Evolutionary conservation across 2,329 filamentous ascomycete genomes (phyloP).

Genomic region (Monosporascus sp.): DNA sequence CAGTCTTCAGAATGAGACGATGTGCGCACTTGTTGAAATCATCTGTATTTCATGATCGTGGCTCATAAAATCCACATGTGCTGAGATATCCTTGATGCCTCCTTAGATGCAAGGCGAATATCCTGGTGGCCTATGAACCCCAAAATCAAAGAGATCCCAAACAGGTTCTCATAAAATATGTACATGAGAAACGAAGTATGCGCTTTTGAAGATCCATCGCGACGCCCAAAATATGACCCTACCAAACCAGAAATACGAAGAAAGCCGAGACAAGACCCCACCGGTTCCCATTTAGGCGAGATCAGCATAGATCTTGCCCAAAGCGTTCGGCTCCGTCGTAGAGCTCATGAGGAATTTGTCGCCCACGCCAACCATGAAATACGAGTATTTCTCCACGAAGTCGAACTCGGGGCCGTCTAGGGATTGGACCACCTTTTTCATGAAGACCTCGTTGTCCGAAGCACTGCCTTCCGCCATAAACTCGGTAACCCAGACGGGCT

Average conservation of each 20-base stretch:
- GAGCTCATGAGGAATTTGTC: slow-evolving; percentile 34
- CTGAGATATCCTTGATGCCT: too few relatives aligned
- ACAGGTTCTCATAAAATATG: slow-evolving; percentile 5
- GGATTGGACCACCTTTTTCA: slow-evolving; percentile 42
- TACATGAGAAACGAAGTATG: slow-evolving; percentile 14
- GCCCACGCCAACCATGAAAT: slow-evolving; percentile 47
- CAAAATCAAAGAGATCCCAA: neutral
- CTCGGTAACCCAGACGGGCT: slow-evolving; percentile 60
- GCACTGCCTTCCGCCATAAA: slow-evolving; percentile 48
- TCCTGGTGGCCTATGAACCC: neutral
- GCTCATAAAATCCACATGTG: too few relatives aligned
- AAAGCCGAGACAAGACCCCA: neutral
- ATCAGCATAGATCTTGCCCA: slow-evolving; percentile 47
- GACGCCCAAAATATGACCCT: slow-evolving; percentile 10
- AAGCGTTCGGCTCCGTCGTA: slow-evolving; percentile 35
- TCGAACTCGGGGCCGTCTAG: slow-evolving; percentile 42
- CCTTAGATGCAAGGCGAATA: neutral
- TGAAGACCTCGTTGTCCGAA: slow-evolving; percentile 40
- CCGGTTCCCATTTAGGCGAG: slow-evolving; percentile 17
- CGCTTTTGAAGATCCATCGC: slow-evolving; percentile 1
- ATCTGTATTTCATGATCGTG: too few relatives aligned
- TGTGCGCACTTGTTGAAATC: too few relatives aligned
- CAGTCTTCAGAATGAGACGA: too few relatives aligned
- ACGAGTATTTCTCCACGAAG: slow-evolving; percentile 53
- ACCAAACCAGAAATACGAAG: slow-evolving; percentile 14